Conservation (phyloP, 768 basidiomycete genomes). For the Amanita brunnescens region DNA sequence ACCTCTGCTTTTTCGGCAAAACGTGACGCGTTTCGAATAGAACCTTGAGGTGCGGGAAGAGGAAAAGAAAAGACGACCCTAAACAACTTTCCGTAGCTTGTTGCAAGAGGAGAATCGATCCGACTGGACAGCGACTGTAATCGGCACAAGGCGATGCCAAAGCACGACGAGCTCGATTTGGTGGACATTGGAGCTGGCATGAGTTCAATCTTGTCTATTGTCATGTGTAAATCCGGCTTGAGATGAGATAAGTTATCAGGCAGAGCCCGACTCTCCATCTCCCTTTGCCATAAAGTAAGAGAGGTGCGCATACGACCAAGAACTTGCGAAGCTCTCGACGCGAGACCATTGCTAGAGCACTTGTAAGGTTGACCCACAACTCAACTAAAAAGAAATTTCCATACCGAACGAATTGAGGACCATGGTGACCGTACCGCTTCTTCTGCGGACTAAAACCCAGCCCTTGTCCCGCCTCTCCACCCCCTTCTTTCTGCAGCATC, state of each 20-base stretch:
- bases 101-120: not conserved
- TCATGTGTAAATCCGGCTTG: conserved; percentile 2
- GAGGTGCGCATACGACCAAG: conserved; percentile 31
- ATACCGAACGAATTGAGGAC: conserved; percentile 38
- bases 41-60: not conserved
- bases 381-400: conserved; percentile 7
- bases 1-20: not conserved
- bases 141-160: conserved; percentile 6
- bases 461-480: conserved; percentile 32
- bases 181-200: not conserved
- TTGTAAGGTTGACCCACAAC: not conserved
- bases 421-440: conserved; percentile 21
- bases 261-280: conserved; percentile 22
- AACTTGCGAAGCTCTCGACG: conserved; percentile 33
- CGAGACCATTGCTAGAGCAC: conserved; percentile 35
- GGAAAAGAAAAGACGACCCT: conserved; percentile 2
- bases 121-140: not conserved
- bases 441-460: conserved; percentile 49
- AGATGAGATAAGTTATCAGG: not conserved
- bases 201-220: not conserved
- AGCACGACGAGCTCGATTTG: not conserved
- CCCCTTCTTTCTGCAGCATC: conserved; percentile 17
- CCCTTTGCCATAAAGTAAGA: conserved; percentile 39
- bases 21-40: not conserved
- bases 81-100: not conserved